phyloP scores from a whole-genome alignment of 305 asterid species.

The Solanum aculeatissimum region DNA sequence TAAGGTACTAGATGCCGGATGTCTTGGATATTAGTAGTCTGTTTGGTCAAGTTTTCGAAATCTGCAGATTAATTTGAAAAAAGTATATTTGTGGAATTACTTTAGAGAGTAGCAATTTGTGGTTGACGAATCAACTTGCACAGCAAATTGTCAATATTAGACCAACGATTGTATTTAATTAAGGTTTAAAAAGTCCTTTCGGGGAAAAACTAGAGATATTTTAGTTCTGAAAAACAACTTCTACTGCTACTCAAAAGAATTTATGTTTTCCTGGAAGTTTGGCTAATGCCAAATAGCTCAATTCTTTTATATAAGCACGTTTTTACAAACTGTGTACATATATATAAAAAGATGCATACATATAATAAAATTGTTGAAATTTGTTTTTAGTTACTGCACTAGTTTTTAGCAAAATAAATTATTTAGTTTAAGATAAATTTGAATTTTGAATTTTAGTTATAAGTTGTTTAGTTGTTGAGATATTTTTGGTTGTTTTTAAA shows the following conservation, averaged over 20 bases:
- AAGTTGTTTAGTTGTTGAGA: too few species aligned
- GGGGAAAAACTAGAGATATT: background rate
- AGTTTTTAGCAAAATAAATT: too few species aligned
- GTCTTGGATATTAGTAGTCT: background rate
- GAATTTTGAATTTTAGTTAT: too few species aligned
- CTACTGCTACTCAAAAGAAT: background rate
- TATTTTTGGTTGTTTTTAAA: too few species aligned
- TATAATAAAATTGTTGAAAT: background rate
- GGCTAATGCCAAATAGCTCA: background rate
- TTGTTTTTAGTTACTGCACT: too few species aligned
- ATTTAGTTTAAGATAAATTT: too few species aligned
- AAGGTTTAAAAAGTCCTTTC: background rate
- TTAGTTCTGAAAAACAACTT: background rate
- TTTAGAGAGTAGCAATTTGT: background rate
- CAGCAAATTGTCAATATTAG: background rate
- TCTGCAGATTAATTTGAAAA: background rate
- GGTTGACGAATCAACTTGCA: background rate
- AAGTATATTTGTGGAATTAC: background rate
- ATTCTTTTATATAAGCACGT: background rate
- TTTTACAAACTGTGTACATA: background rate
- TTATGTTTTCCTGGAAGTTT: background rate
- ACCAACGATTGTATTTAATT: background rate
- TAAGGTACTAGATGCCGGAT: background rate
- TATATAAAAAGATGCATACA: background rate
- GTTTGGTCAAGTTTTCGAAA: background rate